Conservation (phyloP, 306 rosid species). For the Hippophae tibetana region DNA sequence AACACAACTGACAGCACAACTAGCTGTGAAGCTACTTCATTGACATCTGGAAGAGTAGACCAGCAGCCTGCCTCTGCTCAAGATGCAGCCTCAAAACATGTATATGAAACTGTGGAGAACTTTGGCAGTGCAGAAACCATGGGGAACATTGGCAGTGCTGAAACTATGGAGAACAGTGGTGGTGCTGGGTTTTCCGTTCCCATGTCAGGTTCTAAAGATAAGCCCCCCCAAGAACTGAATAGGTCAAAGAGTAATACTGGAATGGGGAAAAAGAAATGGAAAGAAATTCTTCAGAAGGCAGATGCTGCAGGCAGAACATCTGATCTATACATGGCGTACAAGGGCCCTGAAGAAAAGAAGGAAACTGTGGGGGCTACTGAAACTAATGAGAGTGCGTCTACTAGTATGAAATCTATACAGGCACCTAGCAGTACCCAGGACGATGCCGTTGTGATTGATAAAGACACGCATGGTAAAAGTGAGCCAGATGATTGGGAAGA, state of each 20-base stretch:
- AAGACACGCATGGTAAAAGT: constrained; percentile 33
- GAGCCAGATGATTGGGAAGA: constrained; percentile 99
- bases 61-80: constrained; percentile 22
- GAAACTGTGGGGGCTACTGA: constrained; percentile 35
- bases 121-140: constrained; percentile 26
- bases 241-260: constrained; percentile 32
- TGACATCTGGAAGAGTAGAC: constrained; percentile 24
- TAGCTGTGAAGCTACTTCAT: constrained; percentile 23
- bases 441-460: constrained; percentile 25
- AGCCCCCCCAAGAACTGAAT: constrained; percentile 38
- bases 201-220: constrained; percentile 39
- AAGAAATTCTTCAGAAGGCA: constrained; percentile 66
- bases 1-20: constrained; percentile 26
- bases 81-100: constrained; percentile 23
- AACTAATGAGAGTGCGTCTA: constrained; percentile 30
- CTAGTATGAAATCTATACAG: constrained; percentile 28
- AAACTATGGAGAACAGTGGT: constrained; percentile 23
- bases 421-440: constrained; percentile 27
- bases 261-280: constrained; percentile 48
- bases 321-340: constrained; percentile 92
- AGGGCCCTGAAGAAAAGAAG: constrained; percentile 86
- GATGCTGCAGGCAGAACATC: constrained; percentile 92
- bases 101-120: constrained; percentile 36
- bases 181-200: constrained; percentile 24
- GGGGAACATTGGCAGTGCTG: constrained; percentile 27